phyloP scores from a whole-genome alignment of 257 asterid genomes.

The Solanum bukasovii region DNA sequence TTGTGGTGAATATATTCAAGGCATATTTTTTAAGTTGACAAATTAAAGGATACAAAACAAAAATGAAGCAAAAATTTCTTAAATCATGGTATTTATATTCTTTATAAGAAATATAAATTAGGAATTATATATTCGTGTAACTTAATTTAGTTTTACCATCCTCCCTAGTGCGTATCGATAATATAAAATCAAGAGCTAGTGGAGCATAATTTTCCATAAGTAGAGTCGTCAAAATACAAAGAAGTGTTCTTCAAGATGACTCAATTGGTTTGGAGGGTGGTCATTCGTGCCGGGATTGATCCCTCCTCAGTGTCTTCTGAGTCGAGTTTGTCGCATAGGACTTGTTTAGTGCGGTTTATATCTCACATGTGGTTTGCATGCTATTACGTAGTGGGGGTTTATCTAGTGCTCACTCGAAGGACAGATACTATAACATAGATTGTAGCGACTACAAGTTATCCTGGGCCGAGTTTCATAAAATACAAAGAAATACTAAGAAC shows the following conservation, averaged over 20 bases:
- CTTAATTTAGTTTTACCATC: neutral
- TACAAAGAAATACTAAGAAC: neutral
- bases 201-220: too few species aligned
- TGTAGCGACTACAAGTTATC: too few species aligned
- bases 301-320: neutral
- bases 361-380: neutral
- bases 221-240: neutral
- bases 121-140: neutral
- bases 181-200: neutral
- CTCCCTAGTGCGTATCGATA: neutral
- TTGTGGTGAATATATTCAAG: neutral
- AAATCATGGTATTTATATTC: neutral
- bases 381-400: too few species aligned
- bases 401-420: neutral
- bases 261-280: neutral
- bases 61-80: neutral
- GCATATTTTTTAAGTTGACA: neutral
- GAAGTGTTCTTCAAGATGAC: neutral
- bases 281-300: neutral
- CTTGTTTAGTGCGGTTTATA: neutral
- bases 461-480: too few species aligned
- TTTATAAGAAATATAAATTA: too few species aligned
- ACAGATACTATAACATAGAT: neutral
- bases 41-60: neutral
- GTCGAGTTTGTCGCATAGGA: neutral